Evolutionary conservation across 805 yeast genomes (phyloP), one percentile per base, ranked within the genome.

Genomic region (Candida coleopterorum): DNA sequence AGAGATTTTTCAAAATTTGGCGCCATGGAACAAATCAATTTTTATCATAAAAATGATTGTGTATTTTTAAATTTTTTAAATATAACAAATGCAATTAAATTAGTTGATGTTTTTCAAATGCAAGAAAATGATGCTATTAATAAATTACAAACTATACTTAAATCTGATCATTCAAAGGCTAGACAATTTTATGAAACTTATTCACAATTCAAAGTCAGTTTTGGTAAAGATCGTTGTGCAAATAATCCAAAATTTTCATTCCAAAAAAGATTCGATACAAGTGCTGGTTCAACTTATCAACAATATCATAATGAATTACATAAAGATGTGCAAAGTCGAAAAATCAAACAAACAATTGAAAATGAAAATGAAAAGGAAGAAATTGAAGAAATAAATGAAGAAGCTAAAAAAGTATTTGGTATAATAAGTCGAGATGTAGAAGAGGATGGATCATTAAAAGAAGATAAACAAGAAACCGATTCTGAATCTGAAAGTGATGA

Each of bases 191-290:
- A 52, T 40, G 58, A 68, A 22, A 70, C 68, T 45, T 84, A 83
- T 49, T 48, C 49, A 28, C 62, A 68, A 4, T 75, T 77, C 47
- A 76, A 77, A 41, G 76, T 84, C 30, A 74, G 76, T 34, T 84
- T 72, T 57, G 94, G 87, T 31, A 81, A 81, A 49, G 94, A 84
- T 58, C 69, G 94, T 52, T 84, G 94, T 62, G 94, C 83, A 3
- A 82, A 82, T 50, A 85, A 74, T 22, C 81, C 78, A 41, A 82
- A 74, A 60, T 67, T 65, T 38, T 60, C 61, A 46, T 60, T 53
- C 56, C 70, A 58, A 53, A 77, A 64, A 59, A 63, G 51, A 44
- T 32, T 4, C 9, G 25, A 32, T 23, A 23, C 29, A 20, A 28
- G 15, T 25, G 25, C 23, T 14, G 37, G 28, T 9, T 26, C 46